Evolutionary conservation across 169 alveolate species (phyloP), one percentile per base, ranked within the genome.

Genomic region (Plasmodium gaboni): DNA sequence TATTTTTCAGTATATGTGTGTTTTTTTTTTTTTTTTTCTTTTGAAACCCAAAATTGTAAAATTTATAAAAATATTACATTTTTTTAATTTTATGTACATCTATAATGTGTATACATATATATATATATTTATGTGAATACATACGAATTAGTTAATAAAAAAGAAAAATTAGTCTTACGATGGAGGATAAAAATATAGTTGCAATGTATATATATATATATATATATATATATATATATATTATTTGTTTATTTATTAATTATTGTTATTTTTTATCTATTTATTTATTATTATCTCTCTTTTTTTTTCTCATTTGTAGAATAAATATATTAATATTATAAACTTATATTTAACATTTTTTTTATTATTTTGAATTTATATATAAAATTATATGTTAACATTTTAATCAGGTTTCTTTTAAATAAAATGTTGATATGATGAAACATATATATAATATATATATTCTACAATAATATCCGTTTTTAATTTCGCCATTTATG

Each of bases 391-490:
- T 38, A 38, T 38, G 42, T 70, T 70, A 48, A 70, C 44, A 17
- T 70, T 70, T 73, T 73, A 55, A 53, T 51, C 32, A 73, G 53
- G 86, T 73, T 73, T 73, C 86, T 55, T 68, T 57, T 53, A 55
- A 73, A 73, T 13, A 73, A 13, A 17, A 38, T 9, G 46, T 38
- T 5, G 9, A 38, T 38, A 6, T 38, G 46, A 38, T 38, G 46
- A 38, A 38, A 38, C 9, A 38, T 38, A 38, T 38, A 5, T 0
- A 38, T 38, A 38, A 38, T 38, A 38, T 70, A 46, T 59, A n/a
- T 44, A 28, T 55, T 73, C 38, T 73, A 73, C 65, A 55, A 13
- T 73, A 73, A 24, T 24, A 12, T 61, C 6, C 28, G 19, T 65
- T 60, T 74, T 59, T 50, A 60, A 19, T 60, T 28, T 55, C 26